Base-by-base conservation (phyloP, 2,329 filamentous ascomycete species). In the Saccharata proteae region DNA sequence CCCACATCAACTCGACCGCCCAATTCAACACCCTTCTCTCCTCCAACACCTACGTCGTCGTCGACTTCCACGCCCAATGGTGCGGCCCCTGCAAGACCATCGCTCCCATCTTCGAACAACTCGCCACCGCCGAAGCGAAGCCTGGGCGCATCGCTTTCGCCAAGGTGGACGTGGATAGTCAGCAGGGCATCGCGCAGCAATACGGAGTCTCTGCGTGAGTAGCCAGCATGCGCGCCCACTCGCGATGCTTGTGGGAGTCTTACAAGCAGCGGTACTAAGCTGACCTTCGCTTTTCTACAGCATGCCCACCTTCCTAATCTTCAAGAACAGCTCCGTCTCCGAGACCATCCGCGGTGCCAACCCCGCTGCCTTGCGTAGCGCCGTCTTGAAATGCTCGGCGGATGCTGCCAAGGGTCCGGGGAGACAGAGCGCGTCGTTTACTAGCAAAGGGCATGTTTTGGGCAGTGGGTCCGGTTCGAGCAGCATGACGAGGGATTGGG, bases 41-140 rank as follows among this genome's bases (percentile, higher is more conserved):
- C 21, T 43, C 47, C 3, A 48, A 49, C 31, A 52, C 51, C 16
- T 55, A 52, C 39, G 57, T 62, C 33, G 54, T 68, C 34, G 56
- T 65, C 45, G 65, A 69, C 48, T 67, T 65, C 57, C 65, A 63
- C 46, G 65, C 65, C 10, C 62, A 62, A 40, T 72, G 69, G 67
- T 71, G 68, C 46, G 67, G 67, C 2, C 68, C 68, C 16, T 72
- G 68, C 58, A 67, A 67, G 44, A 55, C 61, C 19, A 67, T 72
- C 33, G 59, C 60, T 3, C 67, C 67, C 17, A 52, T 64, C 39
- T 62, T 70, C 45, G 60, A 62, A 33, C 52, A 63, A 41, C 57
- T 71, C 33, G 67, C 65, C 36, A 57, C 63, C 32, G 57, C 60
- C 26, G 65, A 71, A 44, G 43, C 54, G 15, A 59, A 62, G 35